Conservation (phyloP, 371 early-diverging fungal species). For the Dichotomocladium elegans region DNA sequence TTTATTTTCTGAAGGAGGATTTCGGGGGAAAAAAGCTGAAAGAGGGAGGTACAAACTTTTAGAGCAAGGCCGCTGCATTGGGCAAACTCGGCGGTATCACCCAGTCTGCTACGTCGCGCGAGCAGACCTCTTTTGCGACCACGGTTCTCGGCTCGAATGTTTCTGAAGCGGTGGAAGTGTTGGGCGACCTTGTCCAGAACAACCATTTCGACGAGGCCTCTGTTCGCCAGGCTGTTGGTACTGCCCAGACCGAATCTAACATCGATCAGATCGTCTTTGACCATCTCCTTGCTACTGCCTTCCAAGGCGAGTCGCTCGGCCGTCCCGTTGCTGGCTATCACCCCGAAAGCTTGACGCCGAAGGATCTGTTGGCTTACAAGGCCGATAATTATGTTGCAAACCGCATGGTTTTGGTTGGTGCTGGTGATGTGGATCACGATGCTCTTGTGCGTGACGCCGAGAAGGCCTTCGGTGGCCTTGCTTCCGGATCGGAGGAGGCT, state of each 20-base stretch:
- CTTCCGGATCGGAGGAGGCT: constrained; percentile 33
- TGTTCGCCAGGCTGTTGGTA: constrained; percentile 84
- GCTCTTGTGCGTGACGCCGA: constrained; percentile 85
- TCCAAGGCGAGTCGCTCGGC: constrained; percentile 84
- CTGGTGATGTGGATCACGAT: constrained; percentile 91
- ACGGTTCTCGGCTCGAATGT: constrained; percentile 79
- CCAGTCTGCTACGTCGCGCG: constrained; percentile 90
- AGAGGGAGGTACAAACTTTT: not conserved
- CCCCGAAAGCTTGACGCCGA: constrained; percentile 71
- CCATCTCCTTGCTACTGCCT: constrained; percentile 90
- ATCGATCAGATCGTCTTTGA: constrained; percentile 85
- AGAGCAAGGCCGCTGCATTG: constrained; percentile 18
- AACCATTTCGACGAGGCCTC: constrained; percentile 75
- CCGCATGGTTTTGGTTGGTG: constrained; percentile 87
- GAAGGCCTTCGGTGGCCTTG: constrained; percentile 72
- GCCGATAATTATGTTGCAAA: constrained; percentile 84
- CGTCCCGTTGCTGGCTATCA: constrained; percentile 86
- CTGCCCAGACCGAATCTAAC: constrained; percentile 86
- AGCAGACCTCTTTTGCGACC: constrained; percentile 93
- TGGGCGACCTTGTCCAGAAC: constrained; percentile 86
- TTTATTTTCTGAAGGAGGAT: too few relatives aligned
- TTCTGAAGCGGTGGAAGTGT: constrained; percentile 72
- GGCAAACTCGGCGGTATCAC: constrained; percentile 93
- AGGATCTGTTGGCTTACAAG: constrained; percentile 79
- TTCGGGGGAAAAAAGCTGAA: not conserved